Base-by-base conservation (phyloP, 2,329 filamentous ascomycete genomes). In the Pestalotiopsis sp. region DNA sequence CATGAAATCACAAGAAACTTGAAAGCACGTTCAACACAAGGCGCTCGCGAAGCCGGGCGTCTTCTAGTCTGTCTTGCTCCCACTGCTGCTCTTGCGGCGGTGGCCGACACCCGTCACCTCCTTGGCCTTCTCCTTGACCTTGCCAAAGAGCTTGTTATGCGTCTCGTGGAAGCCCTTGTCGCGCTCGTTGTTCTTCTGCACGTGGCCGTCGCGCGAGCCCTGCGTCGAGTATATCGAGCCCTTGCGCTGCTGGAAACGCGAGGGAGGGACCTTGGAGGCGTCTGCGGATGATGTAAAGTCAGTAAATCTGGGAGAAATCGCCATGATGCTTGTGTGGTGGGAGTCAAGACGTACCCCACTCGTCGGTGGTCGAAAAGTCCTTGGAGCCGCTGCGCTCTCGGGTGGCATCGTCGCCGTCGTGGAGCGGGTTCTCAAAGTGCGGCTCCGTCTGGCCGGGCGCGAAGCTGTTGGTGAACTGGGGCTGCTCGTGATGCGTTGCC, bases 221-320 rank as follows among this genome's bases (percentile, higher is more conserved):
- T 88, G 90, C 9, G 90, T 92, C 61, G 89, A 87, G 76, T 89
- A 91, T 79, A 92, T 90, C 76, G 88, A 91, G 67, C 90, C 90
- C 79, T 90, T 89, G 75, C 88, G 87, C 80, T 91, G 91, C 79
- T 92, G 90, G 81, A 92, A 92, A 61, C 88, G 88, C 71, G 86
- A 90, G 11, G 90, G 90, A 1, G 88, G 88, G 0, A 91, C 89
- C 79, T 92, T 92, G 72, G 87, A 85, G 3, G 90, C 90, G 78
- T 92, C 90, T 89, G 63, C 69, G 45, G 12, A 27, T 11, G 39
- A 20, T 13, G 14, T 14, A 31, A 25, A 17, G 20, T 36, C 31
- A 63, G 27, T 41, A 23, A 63, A 36, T 36, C 31, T 36, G 31
- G n/a, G 23, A 9, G 41, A 14, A n/a, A 27, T 27, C 23, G 57